These are phyloP conservation scores for Reutealis trisperma DNA, from an alignment of 345 rosid species.

Conservation along the genomic window DNA sequence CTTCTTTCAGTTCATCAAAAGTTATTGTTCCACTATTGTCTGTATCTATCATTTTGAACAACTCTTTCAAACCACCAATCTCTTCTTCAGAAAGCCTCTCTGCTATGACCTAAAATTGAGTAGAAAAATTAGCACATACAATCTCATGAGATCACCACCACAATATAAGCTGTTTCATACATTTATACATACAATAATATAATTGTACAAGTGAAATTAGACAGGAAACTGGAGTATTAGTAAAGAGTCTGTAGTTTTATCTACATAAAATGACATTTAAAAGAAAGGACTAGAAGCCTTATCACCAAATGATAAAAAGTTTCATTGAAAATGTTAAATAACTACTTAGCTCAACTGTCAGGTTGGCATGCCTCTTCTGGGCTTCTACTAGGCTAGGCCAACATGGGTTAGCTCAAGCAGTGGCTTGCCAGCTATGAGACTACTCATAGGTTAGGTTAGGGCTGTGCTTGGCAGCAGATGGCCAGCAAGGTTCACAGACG, in stretches of 20 bases:
- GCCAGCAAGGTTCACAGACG: background rate
- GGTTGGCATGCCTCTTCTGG: background rate
- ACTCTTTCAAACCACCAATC: constrained; percentile 72
- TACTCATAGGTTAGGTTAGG: background rate
- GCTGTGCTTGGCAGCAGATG: background rate
- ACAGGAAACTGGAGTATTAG: background rate
- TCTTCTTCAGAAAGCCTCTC: constrained; percentile 84
- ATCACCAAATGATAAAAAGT: background rate
- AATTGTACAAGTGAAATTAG: background rate
- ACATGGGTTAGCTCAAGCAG: background rate
- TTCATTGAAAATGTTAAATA: background rate
- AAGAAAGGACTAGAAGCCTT: background rate
- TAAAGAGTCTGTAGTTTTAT: background rate
- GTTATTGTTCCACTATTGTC: constrained; percentile 77
- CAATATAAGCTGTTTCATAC: background rate
- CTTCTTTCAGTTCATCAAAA: constrained; percentile 67
- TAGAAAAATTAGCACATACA: background rate
- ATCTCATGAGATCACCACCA: background rate
- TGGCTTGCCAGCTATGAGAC: background rate
- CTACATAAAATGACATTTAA: background rate
- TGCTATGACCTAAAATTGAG: constrained; percentile 56
- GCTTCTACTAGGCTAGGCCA: background rate
- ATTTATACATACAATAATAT: background rate
- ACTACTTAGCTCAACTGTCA: background rate
- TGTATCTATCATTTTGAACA: constrained; percentile 79